Evolutionary conservation across 2,329 filamentous ascomycete genomes (phyloP).

Genomic region (Fusarium mangiferae): DNA sequence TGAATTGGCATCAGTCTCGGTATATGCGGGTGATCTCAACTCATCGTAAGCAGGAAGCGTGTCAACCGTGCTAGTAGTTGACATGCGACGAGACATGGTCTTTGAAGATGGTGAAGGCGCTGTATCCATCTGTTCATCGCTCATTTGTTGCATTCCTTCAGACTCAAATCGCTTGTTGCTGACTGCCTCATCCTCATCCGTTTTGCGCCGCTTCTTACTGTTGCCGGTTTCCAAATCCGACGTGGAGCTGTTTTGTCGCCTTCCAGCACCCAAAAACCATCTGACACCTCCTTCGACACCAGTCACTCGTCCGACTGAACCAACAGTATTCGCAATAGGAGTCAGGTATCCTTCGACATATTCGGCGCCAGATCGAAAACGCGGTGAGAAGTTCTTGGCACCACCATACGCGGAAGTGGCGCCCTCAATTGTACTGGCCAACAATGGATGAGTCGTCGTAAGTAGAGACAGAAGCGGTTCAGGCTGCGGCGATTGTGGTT

Average conservation of each 20-base stretch:
- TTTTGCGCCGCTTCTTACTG: conserved; percentile 69
- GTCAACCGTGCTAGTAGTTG: conserved; percentile 75
- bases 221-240: conserved; percentile 59
- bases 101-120: conserved; percentile 46
- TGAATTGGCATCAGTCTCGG: conserved; percentile 60
- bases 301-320: conserved; percentile 83
- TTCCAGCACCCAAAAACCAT: conserved; percentile 77
- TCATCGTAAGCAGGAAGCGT: conserved; percentile 87
- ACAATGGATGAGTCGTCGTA: conserved; percentile 86
- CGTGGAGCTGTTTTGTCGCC: conserved; percentile 60
- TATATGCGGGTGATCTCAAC: conserved; percentile 77
- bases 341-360: conserved; percentile 90
- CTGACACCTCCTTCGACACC: conserved; percentile 89
- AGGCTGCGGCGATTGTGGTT: conserved; percentile 61
- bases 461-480: conserved; percentile 89
- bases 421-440: conserved; percentile 85
- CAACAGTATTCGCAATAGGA: conserved; percentile 87
- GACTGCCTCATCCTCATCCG: conserved; percentile 51
- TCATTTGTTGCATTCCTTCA: conserved; percentile 45
- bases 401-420: conserved; percentile 87
- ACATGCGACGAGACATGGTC: conserved; percentile 62
- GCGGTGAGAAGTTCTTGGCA: conserved; percentile 90
- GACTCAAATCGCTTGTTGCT: conserved; percentile 46
- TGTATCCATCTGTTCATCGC: conserved; percentile 32
- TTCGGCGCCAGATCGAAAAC: conserved; percentile 89